Evolutionary conservation across 495 filamentous ascomycete genomes (phyloP).

Genomic region (Cladorrhinum samala): DNA sequence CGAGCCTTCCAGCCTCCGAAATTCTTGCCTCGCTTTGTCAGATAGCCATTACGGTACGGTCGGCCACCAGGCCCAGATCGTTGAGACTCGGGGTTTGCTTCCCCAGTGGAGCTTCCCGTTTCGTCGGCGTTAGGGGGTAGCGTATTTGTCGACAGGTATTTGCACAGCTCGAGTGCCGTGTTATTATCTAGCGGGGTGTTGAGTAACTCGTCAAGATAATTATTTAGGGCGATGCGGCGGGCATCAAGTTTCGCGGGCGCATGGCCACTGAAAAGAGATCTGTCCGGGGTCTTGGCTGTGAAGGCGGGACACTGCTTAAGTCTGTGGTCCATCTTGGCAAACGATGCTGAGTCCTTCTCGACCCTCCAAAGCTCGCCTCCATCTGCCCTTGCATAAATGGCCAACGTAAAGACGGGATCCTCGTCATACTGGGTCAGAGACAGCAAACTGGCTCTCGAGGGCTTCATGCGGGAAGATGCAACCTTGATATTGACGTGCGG

Average conservation of each 20-base stretch:
- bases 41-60: slow-evolving; percentile 78
- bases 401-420: slow-evolving; percentile 90
- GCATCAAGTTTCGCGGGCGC: slow-evolving; percentile 92
- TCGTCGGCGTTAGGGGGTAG: slow-evolving; percentile 71
- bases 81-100: slow-evolving; percentile 33
- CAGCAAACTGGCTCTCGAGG: slow-evolving; percentile 77
- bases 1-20: slow-evolving; percentile 99
- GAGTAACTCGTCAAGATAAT: slow-evolving; percentile 77
- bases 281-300: slow-evolving; percentile 68
- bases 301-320: slow-evolving; percentile 66
- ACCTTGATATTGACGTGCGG: slow-evolving; percentile 79
- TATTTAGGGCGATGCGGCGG: slow-evolving; percentile 70
- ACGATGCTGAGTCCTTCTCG: slow-evolving; percentile 78
- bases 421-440: slow-evolving; percentile 66
- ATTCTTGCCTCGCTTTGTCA: slow-evolving; percentile 95
- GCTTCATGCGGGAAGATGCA: slow-evolving; percentile 82
- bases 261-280: slow-evolving; percentile 82
- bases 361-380: slow-evolving; percentile 84
- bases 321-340: slow-evolving; percentile 75
- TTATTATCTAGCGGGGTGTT: slow-evolving; percentile 73
- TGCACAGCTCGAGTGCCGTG: slow-evolving; percentile 76
- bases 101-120: slow-evolving; percentile 41
- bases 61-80: slow-evolving; percentile 54
- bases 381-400: slow-evolving; percentile 71
- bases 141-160: slow-evolving; percentile 80